Conservation (phyloP, 2,329 filamentous ascomycete genomes). For the Sporothrix mexicana region DNA sequence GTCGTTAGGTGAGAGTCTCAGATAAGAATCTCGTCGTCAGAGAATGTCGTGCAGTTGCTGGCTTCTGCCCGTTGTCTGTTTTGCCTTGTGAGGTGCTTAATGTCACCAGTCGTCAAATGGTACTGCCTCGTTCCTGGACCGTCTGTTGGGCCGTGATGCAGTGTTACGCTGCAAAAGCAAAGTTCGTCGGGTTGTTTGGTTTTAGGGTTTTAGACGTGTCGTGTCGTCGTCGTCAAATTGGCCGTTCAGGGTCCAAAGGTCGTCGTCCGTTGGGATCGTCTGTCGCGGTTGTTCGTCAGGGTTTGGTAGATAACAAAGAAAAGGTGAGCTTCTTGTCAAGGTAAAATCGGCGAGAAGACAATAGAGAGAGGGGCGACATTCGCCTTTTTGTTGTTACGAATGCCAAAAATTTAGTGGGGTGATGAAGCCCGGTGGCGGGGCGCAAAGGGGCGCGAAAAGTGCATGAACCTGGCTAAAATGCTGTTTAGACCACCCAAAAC, state of each 20-base stretch:
- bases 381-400: neutral
- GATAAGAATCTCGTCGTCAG: neutral
- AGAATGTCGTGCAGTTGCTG: neutral
- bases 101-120: neutral
- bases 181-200: neutral
- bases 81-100: neutral
- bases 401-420: neutral
- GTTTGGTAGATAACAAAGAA: slow-evolving; percentile 5
- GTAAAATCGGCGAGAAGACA: neutral
- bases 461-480: neutral
- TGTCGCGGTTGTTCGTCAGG: slow-evolving; percentile 11
- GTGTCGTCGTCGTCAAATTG: neutral
- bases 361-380: slow-evolving; percentile 1
- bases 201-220: no score
- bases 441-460: no score
- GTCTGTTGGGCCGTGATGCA: slow-evolving; percentile 17
- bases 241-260: neutral
- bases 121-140: no score
- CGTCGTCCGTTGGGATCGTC: neutral
- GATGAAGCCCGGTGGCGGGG: neutral
- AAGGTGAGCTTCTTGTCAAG: neutral
- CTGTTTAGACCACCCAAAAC: no score
- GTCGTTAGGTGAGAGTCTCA: neutral
- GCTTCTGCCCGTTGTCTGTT: neutral
- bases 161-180: neutral